phyloP scores from a whole-genome alignment of 495 filamentous ascomycete genomes.

The Hapsidospora chrysogenum region DNA sequence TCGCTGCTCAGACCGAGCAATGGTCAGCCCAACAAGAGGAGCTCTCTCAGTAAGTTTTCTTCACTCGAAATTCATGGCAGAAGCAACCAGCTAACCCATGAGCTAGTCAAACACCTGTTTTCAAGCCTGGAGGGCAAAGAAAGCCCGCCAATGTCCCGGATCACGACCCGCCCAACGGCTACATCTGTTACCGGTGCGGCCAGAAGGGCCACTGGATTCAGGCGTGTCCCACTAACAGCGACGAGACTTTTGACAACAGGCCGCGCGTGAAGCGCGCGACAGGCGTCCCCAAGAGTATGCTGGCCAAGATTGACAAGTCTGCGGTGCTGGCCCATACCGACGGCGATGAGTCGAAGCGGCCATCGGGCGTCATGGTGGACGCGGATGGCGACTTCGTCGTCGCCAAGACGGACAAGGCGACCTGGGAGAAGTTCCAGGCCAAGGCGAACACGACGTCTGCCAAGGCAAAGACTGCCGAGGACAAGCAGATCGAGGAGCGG shows the following conservation, averaged over 20 bases:
- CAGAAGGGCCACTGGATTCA: slow-evolving; percentile 99
- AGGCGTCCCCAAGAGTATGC: slow-evolving; percentile 82
- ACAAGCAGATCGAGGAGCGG: slow-evolving; percentile 64
- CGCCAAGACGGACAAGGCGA: slow-evolving; percentile 80
- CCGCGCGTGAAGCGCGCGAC: slow-evolving; percentile 88
- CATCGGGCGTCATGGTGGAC: slow-evolving; percentile 85
- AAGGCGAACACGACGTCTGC: slow-evolving; percentile 74
- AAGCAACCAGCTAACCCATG: slow-evolving; percentile 16
- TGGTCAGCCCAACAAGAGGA: slow-evolving; percentile 82
- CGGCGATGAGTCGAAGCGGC: slow-evolving; percentile 56
- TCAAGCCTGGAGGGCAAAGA: slow-evolving; percentile 19
- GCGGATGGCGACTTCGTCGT: slow-evolving; percentile 94
- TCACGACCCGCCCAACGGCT: slow-evolving; percentile 79
- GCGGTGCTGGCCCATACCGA: slow-evolving; percentile 54
- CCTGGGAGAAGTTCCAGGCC: slow-evolving; percentile 93
- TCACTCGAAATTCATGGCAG: neutral
- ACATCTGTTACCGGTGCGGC: slow-evolving; percentile 94
- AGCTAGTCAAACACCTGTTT: slow-evolving; percentile 33
- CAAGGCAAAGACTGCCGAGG: slow-evolving; percentile 53
- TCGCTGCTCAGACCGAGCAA: slow-evolving; percentile 66
- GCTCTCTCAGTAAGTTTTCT: slow-evolving; percentile 68
- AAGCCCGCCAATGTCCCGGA: slow-evolving; percentile 60
- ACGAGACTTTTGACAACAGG: slow-evolving; percentile 83
- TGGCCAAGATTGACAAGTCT: slow-evolving; percentile 87
- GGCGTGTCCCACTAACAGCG: slow-evolving; percentile 89